Conservation (phyloP, 257 asterid species). For the Primulina huaijiensis region DNA sequence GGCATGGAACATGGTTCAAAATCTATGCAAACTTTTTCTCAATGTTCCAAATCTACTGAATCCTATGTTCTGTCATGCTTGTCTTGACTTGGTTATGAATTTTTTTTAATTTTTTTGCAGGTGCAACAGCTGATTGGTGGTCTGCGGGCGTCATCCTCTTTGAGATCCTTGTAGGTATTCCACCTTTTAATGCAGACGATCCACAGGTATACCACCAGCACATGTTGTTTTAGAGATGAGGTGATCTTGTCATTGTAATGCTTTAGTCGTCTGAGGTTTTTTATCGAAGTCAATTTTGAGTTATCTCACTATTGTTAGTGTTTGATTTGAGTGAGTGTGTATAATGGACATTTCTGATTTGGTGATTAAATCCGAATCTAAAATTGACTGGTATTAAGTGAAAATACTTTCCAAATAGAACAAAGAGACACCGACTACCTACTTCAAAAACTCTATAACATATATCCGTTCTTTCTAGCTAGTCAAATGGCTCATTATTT, state of each 20-base stretch:
- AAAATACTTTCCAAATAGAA: background rate
- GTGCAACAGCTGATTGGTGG: conserved; percentile 98
- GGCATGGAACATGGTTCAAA: conserved; percentile 94
- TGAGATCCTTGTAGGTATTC: conserved; percentile 84
- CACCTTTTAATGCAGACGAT: conserved; percentile 86
- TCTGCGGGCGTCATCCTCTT: conserved; percentile 87
- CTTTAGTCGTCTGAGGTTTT: conserved; percentile 12
- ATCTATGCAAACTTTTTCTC: conserved; percentile 22
- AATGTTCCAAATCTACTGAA: background rate
- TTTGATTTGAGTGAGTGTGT: background rate
- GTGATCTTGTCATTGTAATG: conserved; percentile 16
- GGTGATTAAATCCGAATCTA: background rate
- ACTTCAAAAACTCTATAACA: background rate
- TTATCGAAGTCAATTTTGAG: conserved; percentile 6
- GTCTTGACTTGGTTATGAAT: conserved; percentile 13
- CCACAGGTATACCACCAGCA: conserved; percentile 70
- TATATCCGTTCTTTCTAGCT: conserved; percentile 4
- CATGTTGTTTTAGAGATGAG: conserved; percentile 33
- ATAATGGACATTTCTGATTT: background rate
- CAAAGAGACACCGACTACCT: background rate
- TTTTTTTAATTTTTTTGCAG: conserved; percentile 30
- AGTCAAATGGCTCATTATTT: conserved; percentile 19
- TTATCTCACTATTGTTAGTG: background rate
- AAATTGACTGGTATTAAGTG: background rate
- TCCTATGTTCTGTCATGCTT: background rate